These are phyloP conservation scores for Neobulgaria alba DNA, from an alignment of 2,329 filamentous ascomycete species.

Conservation along the genomic window DNA sequence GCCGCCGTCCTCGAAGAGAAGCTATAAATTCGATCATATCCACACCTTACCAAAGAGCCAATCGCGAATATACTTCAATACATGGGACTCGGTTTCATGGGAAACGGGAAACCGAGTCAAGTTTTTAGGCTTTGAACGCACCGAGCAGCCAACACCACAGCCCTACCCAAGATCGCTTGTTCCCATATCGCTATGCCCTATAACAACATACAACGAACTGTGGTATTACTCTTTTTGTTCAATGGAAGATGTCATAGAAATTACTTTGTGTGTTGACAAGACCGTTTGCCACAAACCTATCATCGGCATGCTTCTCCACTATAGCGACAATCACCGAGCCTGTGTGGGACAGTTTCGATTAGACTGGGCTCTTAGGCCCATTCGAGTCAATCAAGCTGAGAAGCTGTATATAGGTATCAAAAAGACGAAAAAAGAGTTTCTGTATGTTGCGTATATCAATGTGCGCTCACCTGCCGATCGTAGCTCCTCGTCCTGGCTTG, in stretches of 20 bases:
- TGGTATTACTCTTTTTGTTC: constrained; percentile 5
- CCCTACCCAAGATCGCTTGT: constrained; percentile 2
- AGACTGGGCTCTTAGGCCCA: constrained; percentile 2
- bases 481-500: constrained; percentile 1
- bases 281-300: constrained; percentile 3
- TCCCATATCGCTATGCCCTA: constrained; percentile 1
- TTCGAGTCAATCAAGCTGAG: background rate
- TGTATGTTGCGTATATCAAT: constrained; percentile 2
- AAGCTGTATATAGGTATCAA: constrained; percentile 3
- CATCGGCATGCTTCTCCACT: constrained; percentile 3
- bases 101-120: background rate
- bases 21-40: background rate
- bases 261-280: constrained; percentile 3
- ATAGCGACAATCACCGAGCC: constrained; percentile 4
- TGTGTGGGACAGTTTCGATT: constrained; percentile 4
- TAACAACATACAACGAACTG: constrained; percentile 2
- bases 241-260: constrained; percentile 3
- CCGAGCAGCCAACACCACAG: constrained; percentile 1
- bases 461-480: background rate
- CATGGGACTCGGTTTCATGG: constrained; percentile 2
- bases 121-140: constrained; percentile 1
- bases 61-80: constrained; percentile 2
- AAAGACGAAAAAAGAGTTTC: constrained; percentile 1
- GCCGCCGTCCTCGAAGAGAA: background rate
- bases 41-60: background rate